Conservation (phyloP, 2,329 filamentous ascomycete genomes). For the Paradendryphiella salina region DNA sequence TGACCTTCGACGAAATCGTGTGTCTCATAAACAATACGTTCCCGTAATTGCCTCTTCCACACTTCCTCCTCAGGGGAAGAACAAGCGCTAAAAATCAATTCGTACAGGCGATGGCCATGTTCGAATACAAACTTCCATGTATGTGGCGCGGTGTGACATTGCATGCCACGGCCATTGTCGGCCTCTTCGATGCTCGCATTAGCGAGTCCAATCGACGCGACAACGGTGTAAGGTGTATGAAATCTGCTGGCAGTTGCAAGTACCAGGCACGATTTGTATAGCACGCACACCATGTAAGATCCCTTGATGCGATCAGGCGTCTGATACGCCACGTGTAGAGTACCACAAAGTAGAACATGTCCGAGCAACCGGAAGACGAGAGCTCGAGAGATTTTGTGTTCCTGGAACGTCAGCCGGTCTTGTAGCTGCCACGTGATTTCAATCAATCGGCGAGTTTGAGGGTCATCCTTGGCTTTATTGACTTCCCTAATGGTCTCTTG, state of each 20-base stretch:
- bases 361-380: slow-evolving; percentile 75
- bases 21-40: slow-evolving; percentile 55
- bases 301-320: slow-evolving; percentile 68
- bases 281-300: slow-evolving; percentile 78
- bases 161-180: slow-evolving; percentile 77
- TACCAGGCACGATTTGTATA: slow-evolving; percentile 81
- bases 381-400: slow-evolving; percentile 53
- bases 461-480: slow-evolving; percentile 81
- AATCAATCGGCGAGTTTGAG: slow-evolving; percentile 67
- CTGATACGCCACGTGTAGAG: slow-evolving; percentile 82
- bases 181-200: slow-evolving; percentile 69
- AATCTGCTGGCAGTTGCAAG: slow-evolving; percentile 69
- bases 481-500: slow-evolving; percentile 77
- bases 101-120: slow-evolving; percentile 73
- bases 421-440: slow-evolving; percentile 85
- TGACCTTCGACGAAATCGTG: slow-evolving; percentile 56
- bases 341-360: slow-evolving; percentile 78
- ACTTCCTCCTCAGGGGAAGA: slow-evolving; percentile 75
- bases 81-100: slow-evolving; percentile 85
- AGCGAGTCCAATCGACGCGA: slow-evolving; percentile 71
- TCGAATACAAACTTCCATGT: slow-evolving; percentile 94
- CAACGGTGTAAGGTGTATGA: slow-evolving; percentile 70
- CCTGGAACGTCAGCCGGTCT: slow-evolving; percentile 74
- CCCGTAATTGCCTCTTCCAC: slow-evolving; percentile 73
- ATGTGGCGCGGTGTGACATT: slow-evolving; percentile 82